Conservation (phyloP, 768 basidiomycete species). For the Tulasnella sp. region DNA sequence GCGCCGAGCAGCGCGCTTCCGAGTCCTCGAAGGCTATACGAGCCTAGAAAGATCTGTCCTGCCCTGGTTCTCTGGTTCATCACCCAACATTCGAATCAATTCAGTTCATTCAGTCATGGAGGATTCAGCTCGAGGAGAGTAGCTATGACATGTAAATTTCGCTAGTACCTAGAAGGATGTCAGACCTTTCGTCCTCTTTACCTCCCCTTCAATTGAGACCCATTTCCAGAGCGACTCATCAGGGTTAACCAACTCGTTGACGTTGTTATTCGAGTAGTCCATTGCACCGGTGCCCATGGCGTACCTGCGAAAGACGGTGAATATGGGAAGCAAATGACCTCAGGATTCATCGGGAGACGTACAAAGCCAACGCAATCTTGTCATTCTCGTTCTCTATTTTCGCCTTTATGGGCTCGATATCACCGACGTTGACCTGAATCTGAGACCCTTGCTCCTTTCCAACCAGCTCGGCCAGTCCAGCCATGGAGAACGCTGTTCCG, state of each 20-base stretch:
- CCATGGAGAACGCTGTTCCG: neutral
- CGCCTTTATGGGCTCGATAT: neutral
- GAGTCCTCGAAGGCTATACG: too few species aligned
- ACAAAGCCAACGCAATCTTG: neutral
- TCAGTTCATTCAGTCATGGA: neutral
- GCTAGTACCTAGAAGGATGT: neutral
- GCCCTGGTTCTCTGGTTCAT: too few species aligned
- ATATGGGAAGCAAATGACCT: neutral
- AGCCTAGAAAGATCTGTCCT: too few species aligned
- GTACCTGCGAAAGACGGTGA: neutral
- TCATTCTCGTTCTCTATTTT: neutral
- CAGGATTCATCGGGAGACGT: neutral
- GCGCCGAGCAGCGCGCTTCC: too few species aligned
- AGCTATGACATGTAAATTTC: neutral
- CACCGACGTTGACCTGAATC: neutral
- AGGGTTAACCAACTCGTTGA: slow-evolving; percentile 21
- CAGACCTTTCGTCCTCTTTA: neutral
- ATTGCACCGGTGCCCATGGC: neutral
- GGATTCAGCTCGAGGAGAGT: neutral
- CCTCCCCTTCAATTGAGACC: neutral
- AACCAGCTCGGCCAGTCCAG: slow-evolving; percentile 10
- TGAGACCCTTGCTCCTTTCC: neutral
- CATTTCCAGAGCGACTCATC: slow-evolving; percentile 8
- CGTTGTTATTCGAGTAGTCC: slow-evolving; percentile 7
- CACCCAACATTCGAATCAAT: neutral